Conservation (phyloP, 225 moss, liverwort and hornwort genomes). For the Sphagnum tenellum region DNA sequence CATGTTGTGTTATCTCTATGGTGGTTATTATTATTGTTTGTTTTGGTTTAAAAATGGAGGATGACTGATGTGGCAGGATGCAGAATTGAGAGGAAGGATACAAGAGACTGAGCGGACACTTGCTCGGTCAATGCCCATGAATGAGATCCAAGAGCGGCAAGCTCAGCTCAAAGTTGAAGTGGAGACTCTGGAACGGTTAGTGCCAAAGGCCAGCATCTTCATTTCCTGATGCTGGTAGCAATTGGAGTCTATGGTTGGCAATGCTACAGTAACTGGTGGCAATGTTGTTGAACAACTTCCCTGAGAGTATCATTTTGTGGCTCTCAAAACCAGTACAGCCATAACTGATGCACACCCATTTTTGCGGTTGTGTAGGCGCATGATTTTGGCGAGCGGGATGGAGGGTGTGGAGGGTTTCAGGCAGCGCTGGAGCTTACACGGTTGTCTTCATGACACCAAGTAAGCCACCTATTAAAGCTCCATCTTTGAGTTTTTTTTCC, state of each 20-base stretch:
- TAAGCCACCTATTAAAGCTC: conserved; percentile 10
- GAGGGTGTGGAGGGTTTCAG: conserved; percentile 92
- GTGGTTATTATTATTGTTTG: no score
- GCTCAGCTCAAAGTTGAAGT: conserved; percentile 50
- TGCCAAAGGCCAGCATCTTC: neutral
- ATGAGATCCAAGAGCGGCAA: conserved; percentile 53
- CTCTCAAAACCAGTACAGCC: no score
- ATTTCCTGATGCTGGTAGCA: no score
- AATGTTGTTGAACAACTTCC: neutral
- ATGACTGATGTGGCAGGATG: conserved; percentile 30
- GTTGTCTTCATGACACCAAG: conserved; percentile 70
- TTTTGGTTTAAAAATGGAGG: no score
- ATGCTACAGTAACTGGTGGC: neutral
- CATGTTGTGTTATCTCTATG: no score
- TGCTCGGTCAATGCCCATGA: conserved; percentile 58
- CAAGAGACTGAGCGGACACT: conserved; percentile 61
- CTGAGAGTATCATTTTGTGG: neutral
- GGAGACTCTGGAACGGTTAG: conserved; percentile 61
- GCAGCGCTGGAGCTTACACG: conserved; percentile 89
- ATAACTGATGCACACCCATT: no score
- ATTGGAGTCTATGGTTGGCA: no score
- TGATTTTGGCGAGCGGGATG: conserved; percentile 69
- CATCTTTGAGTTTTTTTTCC: neutral
- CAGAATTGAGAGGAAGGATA: conserved; percentile 41
- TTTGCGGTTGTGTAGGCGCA: conserved; percentile 23